Evolutionary conservation across 768 basidiomycete species (phyloP).

Genomic region (Leucocoprinus sp.): DNA sequence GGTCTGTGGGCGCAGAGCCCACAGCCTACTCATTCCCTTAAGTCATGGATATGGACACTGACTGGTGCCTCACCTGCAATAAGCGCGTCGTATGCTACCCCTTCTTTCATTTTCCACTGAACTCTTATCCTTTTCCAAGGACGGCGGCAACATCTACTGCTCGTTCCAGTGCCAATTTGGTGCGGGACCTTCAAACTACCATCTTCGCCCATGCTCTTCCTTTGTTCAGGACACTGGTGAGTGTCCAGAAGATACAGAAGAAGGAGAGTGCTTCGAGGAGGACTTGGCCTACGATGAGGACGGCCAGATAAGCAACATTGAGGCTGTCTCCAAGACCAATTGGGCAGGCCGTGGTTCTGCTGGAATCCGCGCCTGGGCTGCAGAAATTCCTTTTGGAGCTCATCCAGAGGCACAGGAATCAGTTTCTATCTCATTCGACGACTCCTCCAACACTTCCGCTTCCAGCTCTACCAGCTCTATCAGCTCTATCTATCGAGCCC

Average conservation of each 20-base stretch:
- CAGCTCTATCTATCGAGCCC: constrained; percentile 20
- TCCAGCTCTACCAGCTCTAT: constrained; percentile 18
- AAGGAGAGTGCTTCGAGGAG: constrained; percentile 16
- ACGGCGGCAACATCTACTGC: constrained; percentile 42
- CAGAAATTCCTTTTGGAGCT: constrained; percentile 9
- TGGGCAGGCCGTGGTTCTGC: constrained; percentile 17
- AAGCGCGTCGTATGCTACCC: constrained; percentile 42
- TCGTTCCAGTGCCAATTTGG: constrained; percentile 33
- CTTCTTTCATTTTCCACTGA: constrained; percentile 9
- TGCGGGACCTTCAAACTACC: constrained; percentile 21
- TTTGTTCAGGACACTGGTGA: background rate
- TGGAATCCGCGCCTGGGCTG: constrained; percentile 26
- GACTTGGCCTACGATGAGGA: constrained; percentile 21
- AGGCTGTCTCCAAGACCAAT: constrained; percentile 9
- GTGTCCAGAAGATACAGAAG: constrained; percentile 11
- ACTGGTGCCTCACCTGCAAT: constrained; percentile 67
- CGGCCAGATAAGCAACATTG: constrained; percentile 27
- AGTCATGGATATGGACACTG: constrained; percentile 45
- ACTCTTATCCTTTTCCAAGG: constrained; percentile 17
- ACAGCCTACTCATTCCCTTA: constrained; percentile 3
- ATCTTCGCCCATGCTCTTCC: background rate
- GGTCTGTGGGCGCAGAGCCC: constrained; percentile 3
- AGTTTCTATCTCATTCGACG: constrained; percentile 1
- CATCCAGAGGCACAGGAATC: constrained; percentile 1
- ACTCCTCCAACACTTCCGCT: constrained; percentile 15